These are phyloP conservation scores for Peronospora farinosa DNA, from an alignment of 352 stramenopile species.

Conservation along the genomic window DNA sequence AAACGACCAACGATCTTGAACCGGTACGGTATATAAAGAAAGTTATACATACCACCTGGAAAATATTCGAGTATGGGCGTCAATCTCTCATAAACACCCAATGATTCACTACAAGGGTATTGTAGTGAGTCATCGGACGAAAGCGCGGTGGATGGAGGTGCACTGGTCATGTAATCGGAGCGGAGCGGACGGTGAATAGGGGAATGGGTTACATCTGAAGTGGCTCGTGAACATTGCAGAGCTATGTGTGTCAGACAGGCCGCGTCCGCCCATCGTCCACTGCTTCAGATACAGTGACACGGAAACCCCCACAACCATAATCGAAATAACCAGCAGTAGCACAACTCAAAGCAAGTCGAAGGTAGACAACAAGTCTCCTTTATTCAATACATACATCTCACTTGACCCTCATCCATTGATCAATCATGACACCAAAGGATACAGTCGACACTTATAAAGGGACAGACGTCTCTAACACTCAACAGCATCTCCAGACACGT, in stretches of 20 bases:
- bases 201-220: background rate
- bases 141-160: too few relatives aligned
- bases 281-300: slow-evolving; percentile 9
- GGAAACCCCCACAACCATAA: slow-evolving; percentile 1
- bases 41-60: background rate
- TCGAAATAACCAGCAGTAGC: slow-evolving; percentile 24
- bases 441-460: slow-evolving; percentile 15
- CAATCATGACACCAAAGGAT: slow-evolving; percentile 45
- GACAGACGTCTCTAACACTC: slow-evolving; percentile 2
- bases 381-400: slow-evolving; percentile 1
- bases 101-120: too few relatives aligned
- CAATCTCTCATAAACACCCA: too few relatives aligned
- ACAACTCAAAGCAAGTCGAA: slow-evolving; percentile 21
- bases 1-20: slow-evolving; percentile 15
- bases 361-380: slow-evolving; percentile 2
- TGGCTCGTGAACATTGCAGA: background rate
- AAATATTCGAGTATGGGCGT: too few relatives aligned
- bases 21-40: background rate
- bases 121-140: too few relatives aligned
- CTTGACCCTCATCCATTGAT: background rate
- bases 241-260: slow-evolving; percentile 13
- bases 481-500: slow-evolving; percentile 8
- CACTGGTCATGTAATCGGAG: too few relatives aligned
- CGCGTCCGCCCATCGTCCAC: slow-evolving; percentile 15
- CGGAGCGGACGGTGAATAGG: slow-evolving; percentile 12